Base-by-base conservation (phyloP, 108 stramenopile genomes). In the Skeletonema marinoi region DNA sequence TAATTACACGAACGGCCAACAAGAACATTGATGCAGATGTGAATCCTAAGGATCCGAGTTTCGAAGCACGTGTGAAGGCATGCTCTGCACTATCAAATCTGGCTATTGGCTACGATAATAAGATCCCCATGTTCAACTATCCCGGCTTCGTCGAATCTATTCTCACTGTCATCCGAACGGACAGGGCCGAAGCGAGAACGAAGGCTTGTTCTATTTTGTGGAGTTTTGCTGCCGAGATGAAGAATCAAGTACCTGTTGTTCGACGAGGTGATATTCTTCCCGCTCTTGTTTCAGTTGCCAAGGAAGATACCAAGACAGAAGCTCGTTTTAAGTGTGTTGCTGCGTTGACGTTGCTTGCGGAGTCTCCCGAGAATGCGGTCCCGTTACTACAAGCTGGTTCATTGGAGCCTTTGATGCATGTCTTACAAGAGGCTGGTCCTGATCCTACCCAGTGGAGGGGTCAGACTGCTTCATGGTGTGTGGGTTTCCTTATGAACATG, bases 201-300 rank as follows among this genome's bases (percentile, higher is more conserved):
- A 96, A 96, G 81, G 95, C 95, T 21, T 96, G 95, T 83, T 93
- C 92, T 1, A 96, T 96, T 61, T 83, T 96, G 32, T 96, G 95
- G 95, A 93, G 92, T 71, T 96, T 96, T 80, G 95, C 95, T 0
- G 95, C 95, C 9, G 95, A 96, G 67, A 96, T 96, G 91, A 96
- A 92, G 86, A 96, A 96, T 77, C 95, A 96, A 77, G 91, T 96
- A 14, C 95, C 95, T 10, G 94, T 87, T 17, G 95, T 96, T 9
- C 77, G 88, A 81, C 78, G 95, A 51, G 92, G 92, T 54, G 95
- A 96, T 73, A 96, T 96, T 60, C 78, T 96, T 32, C 95, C 95
- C 1, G 89, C 88, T 14, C 82, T 96, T 5, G 95, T 96, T 6
- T 78, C 80, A 1, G 95, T 96, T 11, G 95, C 95, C 5, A 90